Conservation (phyloP, 768 basidiomycete genomes). For the Paxillus rubicundulus region DNA sequence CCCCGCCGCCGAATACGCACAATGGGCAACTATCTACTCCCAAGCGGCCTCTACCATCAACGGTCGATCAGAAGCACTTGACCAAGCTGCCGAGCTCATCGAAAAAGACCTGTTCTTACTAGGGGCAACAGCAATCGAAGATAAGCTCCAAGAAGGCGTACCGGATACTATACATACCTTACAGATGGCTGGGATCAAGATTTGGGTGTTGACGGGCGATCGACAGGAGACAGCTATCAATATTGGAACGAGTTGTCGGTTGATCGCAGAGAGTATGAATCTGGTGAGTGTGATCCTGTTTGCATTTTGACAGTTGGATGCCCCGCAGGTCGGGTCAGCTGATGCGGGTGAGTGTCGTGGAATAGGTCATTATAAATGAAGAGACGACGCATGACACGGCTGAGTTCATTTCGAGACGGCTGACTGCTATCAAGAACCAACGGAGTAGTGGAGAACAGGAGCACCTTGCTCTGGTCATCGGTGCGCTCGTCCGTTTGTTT, state of each 20-base stretch:
- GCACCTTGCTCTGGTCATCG: slow-evolving; percentile 92
- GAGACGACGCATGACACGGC: slow-evolving; percentile 76
- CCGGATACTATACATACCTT: slow-evolving; percentile 97
- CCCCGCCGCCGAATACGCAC: slow-evolving; percentile 82
- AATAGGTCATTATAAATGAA: slow-evolving; percentile 92
- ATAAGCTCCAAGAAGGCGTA: slow-evolving; percentile 97
- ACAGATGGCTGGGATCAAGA: slow-evolving; percentile 98
- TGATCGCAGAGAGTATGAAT: slow-evolving; percentile 99
- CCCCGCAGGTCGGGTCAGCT: background rate
- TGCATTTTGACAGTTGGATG: too few species aligned
- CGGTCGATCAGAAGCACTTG: slow-evolving; percentile 92
- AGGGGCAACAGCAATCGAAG: slow-evolving; percentile 97
- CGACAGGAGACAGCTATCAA: slow-evolving; percentile 99
- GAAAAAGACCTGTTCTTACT: slow-evolving; percentile 91
- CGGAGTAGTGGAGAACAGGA: slow-evolving; percentile 88
- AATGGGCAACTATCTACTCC: slow-evolving; percentile 87
- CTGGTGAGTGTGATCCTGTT: slow-evolving; percentile 47
- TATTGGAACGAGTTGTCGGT: slow-evolving; percentile 94
- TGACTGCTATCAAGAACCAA: slow-evolving; percentile 92
- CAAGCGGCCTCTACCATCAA: slow-evolving; percentile 94
- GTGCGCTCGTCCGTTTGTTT: slow-evolving; percentile 40
- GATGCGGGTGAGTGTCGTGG: too few species aligned
- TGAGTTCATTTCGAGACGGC: slow-evolving; percentile 83
- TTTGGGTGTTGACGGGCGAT: slow-evolving; percentile 98
- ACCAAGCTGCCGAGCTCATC: slow-evolving; percentile 91